Evolutionary conservation across 2,329 filamentous ascomycete species (phyloP).

Genomic region (Karstenula rhodostoma): DNA sequence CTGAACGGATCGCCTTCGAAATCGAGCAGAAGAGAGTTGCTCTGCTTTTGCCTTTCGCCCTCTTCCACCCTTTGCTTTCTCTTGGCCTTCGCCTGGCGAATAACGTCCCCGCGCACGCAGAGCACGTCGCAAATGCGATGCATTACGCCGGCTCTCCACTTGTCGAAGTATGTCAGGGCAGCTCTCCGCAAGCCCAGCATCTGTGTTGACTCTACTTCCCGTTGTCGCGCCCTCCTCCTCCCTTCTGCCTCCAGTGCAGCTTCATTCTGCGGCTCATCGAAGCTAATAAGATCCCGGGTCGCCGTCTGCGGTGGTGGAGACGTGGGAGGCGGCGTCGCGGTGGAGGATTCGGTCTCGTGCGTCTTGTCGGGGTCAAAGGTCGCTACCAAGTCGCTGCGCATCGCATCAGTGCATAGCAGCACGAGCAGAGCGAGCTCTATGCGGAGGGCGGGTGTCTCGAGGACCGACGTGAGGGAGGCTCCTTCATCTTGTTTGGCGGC

Average conservation of each 20-base stretch:
- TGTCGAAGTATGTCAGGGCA: slow-evolving; percentile 74
- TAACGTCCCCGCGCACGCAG: slow-evolving; percentile 36
- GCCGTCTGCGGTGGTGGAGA: slow-evolving; percentile 20
- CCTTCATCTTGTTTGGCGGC: slow-evolving; percentile 34
- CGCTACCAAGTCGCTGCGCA: slow-evolving; percentile 46
- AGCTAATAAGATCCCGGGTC: slow-evolving; percentile 40
- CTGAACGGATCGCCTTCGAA: slow-evolving; percentile 38
- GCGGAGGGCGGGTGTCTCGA: slow-evolving; percentile 53
- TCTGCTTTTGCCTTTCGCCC: slow-evolving; percentile 27
- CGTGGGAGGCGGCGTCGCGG: slow-evolving; percentile 10
- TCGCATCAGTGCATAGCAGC: slow-evolving; percentile 54
- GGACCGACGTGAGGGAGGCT: slow-evolving; percentile 45
- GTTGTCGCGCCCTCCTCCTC: slow-evolving; percentile 48
- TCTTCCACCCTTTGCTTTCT: slow-evolving; percentile 32
- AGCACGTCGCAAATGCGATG: slow-evolving; percentile 74
- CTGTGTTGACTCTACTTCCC: slow-evolving; percentile 57
- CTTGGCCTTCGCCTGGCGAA: slow-evolving; percentile 45
- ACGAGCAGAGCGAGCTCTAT: slow-evolving; percentile 57
- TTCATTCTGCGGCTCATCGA: slow-evolving; percentile 40
- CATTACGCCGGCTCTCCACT: slow-evolving; percentile 78
- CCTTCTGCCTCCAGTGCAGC: slow-evolving; percentile 23
- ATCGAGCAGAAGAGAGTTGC: slow-evolving; percentile 37
- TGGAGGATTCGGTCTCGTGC: slow-evolving; percentile 21
- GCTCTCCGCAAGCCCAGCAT: slow-evolving; percentile 73
- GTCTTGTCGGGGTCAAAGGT: slow-evolving; percentile 38